Evolutionary conservation across 768 basidiomycete genomes (phyloP), one percentile per base, ranked within the genome.

Genomic region (Pulveroboletus sp.): DNA sequence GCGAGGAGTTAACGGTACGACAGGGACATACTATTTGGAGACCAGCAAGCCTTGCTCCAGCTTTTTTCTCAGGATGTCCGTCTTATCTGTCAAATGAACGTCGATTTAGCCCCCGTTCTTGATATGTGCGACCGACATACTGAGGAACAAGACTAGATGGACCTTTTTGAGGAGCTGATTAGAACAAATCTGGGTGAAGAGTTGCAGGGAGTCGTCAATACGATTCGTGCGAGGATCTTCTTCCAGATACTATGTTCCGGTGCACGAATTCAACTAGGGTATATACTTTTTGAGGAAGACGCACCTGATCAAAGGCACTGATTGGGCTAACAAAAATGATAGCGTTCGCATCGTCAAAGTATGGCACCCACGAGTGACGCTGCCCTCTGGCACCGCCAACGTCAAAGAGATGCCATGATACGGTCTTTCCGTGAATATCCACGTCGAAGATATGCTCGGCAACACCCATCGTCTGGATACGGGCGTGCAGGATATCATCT

Each of bases 401-500:
- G 54, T 86, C 85, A 70, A 72, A 86, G 14, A 87, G 71, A 61
- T 83, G 81, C 84, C 83, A 86, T 12, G 84, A 82, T 11, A 89
- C 85, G 26, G 73, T 70, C 63, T 85, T 89, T 12, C 88, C 86
- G 55, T 88, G 85, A 37, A 90, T 80, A 41, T 84, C 81, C 21
- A 92, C 84, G 47, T 89, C 86, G 57, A 92, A 92, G 28, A 83
- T 73, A 57, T 92, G 89, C 65, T 92, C 89, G 0, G 86, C 78
- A 5, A 93, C 85, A 1, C 89, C 89, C 83, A 93, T 89, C 7
- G 89, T 93, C 62, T 91, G 91, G 46, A 93, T 86, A 32, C 89
- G 85, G n/a, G 88, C 89, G 61, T 89, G 88, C 15, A 93, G 73
- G 49, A 93, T 89, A 61, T 93, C 89, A 65, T 92, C 89, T 89